Conservation (phyloP, 2,329 filamentous ascomycete species). For the Colletotrichum costaricense region DNA sequence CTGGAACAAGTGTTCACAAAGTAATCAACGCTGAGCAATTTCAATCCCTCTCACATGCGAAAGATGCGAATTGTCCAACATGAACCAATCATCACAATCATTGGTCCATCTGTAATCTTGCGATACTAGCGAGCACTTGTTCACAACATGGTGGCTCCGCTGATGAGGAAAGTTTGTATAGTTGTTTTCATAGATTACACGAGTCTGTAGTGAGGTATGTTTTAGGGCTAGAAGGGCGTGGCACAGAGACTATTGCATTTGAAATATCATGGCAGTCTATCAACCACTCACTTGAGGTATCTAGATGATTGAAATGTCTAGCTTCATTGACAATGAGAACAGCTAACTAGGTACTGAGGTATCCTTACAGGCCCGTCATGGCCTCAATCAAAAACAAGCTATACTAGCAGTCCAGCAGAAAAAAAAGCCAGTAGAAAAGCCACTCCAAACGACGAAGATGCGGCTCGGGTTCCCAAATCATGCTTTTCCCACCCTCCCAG, state of each 20-base stretch:
- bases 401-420: conserved; percentile 20
- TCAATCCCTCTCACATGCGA: too few species aligned
- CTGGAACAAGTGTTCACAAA: too few species aligned
- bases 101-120: too few species aligned
- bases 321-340: conserved; percentile 21
- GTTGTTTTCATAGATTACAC: too few species aligned
- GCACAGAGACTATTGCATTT: background rate
- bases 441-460: conserved; percentile 24
- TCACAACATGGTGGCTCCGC: too few species aligned
- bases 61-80: too few species aligned
- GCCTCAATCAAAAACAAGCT: conserved; percentile 29
- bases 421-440: conserved; percentile 19
- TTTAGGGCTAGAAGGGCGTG: background rate
- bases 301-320: conserved; percentile 7
- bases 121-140: too few species aligned
- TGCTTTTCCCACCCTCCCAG: conserved; percentile 32
- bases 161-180: too few species aligned
- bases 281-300: background rate
- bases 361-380: conserved; percentile 23
- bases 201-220: too few species aligned
- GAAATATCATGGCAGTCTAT: background rate
- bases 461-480: conserved; percentile 33
- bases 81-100: too few species aligned
- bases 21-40: too few species aligned
- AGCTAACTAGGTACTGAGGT: conserved; percentile 22